phyloP scores from a whole-genome alignment of 768 basidiomycete genomes.

The Podaxis sp. region DNA sequence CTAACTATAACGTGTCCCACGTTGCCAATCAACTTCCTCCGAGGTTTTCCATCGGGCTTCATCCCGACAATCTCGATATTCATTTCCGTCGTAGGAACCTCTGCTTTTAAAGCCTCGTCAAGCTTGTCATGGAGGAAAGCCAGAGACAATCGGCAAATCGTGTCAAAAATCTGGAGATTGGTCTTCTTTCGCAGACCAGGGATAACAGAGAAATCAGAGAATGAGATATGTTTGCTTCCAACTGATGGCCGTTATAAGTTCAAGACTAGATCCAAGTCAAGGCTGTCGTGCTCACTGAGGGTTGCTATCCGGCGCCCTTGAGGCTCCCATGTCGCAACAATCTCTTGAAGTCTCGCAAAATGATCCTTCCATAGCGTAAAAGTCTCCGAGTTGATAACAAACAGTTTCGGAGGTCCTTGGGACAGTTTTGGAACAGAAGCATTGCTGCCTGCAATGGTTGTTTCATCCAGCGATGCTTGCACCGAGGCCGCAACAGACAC shows the following conservation, averaged over 20 bases:
- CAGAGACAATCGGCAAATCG: conserved; percentile 32
- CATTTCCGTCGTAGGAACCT: conserved; percentile 29
- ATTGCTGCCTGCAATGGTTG: conserved; percentile 6
- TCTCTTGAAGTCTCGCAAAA: conserved; percentile 51
- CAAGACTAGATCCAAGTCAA: conserved; percentile 2
- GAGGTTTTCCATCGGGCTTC: conserved; percentile 41
- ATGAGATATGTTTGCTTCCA: conserved; percentile 38
- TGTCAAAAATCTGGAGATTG: conserved; percentile 29
- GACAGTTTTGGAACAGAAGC: conserved; percentile 5
- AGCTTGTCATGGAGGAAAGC: conserved; percentile 38
- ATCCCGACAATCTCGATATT: conserved; percentile 35
- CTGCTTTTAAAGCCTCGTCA: conserved; percentile 26
- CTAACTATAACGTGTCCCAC: conserved; percentile 40
- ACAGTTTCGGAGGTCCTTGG: conserved; percentile 30
- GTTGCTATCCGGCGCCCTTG: conserved; percentile 40
- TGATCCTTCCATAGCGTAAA: conserved; percentile 82
- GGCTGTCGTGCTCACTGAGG: conserved; percentile 31
- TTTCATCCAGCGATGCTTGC: conserved; percentile 7
- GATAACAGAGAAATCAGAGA: conserved; percentile 44
- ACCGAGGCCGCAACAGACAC: conserved; percentile 1
- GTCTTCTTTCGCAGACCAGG: conserved; percentile 33
- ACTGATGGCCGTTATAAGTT: conserved; percentile 24
- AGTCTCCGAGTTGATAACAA: conserved; percentile 72
- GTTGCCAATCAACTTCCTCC: conserved; percentile 36
- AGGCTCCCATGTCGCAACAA: conserved; percentile 54